Conservation (phyloP, 257 asterid species). For the Orobanche coerulescens region DNA sequence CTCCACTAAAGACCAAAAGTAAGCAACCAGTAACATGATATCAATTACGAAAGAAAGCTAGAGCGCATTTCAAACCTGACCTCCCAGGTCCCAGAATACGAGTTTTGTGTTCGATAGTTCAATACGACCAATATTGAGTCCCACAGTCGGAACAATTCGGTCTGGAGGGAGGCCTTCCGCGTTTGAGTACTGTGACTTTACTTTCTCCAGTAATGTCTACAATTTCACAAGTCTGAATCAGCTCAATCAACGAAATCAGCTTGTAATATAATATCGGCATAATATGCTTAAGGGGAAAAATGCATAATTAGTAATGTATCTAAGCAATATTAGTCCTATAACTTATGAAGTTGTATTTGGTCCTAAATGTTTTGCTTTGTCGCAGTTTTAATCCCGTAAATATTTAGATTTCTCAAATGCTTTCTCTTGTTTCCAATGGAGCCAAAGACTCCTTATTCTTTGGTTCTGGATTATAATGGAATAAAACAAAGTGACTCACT, state of each 20-base stretch:
- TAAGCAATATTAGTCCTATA: too few species aligned
- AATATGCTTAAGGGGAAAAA: neutral
- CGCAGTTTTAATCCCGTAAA: too few species aligned
- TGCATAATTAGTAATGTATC: too few species aligned
- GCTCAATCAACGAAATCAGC: constrained; percentile 9
- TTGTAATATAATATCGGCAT: neutral
- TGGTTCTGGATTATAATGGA: too few species aligned
- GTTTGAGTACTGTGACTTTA: constrained; percentile 74
- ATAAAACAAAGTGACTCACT: too few species aligned
- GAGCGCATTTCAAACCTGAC: constrained; percentile 63
- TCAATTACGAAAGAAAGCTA: constrained; percentile 18
- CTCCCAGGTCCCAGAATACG: constrained; percentile 97
- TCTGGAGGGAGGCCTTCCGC: constrained; percentile 88
- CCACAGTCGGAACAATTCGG: constrained; percentile 91
- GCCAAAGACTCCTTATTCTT: too few species aligned
- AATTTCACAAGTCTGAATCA: constrained; percentile 20
- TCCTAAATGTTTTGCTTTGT: too few species aligned
- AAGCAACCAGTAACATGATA: neutral
- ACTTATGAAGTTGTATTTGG: too few species aligned
- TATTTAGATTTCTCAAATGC: too few species aligned
- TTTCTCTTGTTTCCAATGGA: too few species aligned
- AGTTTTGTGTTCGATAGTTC: constrained; percentile 73
- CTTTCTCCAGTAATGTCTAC: constrained; percentile 82
- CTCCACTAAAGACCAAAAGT: neutral
- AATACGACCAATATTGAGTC: constrained; percentile 84